Base-by-base conservation (phyloP, 352 stramenopile genomes). In the Globisporangium solare region DNA sequence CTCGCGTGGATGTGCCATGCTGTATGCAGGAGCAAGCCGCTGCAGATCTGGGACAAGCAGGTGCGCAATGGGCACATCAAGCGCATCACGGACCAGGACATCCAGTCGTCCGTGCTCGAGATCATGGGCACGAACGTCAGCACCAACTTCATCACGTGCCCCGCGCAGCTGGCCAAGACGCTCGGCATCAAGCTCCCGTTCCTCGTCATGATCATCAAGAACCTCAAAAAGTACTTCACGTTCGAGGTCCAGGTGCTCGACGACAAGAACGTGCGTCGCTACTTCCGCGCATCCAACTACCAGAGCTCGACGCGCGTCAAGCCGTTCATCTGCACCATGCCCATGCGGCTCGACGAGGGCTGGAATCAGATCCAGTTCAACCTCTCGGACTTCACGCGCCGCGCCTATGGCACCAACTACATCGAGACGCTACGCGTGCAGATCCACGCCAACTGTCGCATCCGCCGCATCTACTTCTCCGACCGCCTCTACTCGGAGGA, bases 291-390 rank as follows among this genome's bases (percentile, higher is more conserved):
- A 40, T 98, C 89, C 58, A 99, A 98, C 70, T 99, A 98, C 72
- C 94, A 98, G 76, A 97, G 87, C 61, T 98, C 91, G 39, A 98
- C 96, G 52, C 76, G 96, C 52, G 96, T 99, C 39, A 99, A 99
- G 76, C 94, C 96, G 13, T 99, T 98, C 73, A 99, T 99, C 73
- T 99, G 96, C 63, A 98, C 95, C 35, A 99, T 99, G 95, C 96
- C 96, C 47, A 99, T 99, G 96, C 86, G 94, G 18, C 83, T 99
- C 46, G 96, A 99, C 58, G 95, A 98, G 72, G 96, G 96, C 27
- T 99, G 96, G 96, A 99, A 99, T 76, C 96, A 99, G 76, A 98
- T 99, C 74, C 96, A 99, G 73, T 99, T 99, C 76, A 99, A 99
- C 70, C 74, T 99, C 39, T 96, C 84, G 43, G 96, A 99, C 71